Base-by-base conservation (phyloP, 2,329 filamentous ascomycete genomes). In the Fusarium tupiense region DNA sequence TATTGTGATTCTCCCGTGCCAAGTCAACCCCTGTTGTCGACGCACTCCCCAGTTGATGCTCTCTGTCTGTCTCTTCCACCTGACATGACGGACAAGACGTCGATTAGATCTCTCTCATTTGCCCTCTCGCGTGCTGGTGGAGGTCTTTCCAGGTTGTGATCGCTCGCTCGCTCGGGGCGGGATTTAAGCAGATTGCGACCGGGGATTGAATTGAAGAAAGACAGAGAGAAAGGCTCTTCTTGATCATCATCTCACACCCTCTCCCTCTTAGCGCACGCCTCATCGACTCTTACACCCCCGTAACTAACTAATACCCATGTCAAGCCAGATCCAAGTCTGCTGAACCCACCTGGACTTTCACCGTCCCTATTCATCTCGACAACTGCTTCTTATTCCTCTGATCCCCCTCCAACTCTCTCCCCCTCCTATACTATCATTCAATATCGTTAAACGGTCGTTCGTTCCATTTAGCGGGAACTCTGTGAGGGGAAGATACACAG, bases 21-120 rank as follows among this genome's bases (percentile, higher is more conserved):
- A 53, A 44, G 37, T 10, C 50, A 40, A 41, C n/a, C 52, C 56
- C 54, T 61, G 46, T 64, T 57, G 40, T 52, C 56, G 76, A 66
- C 76, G 74, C 75, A 74, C 71, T 75, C 74, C 67, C 78, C 73
- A 78, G 69, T 74, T 64, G 41, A 57, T 66, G 61, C 61, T 49
- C 31, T 43, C 26, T 26, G 4, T n/a, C 40, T 41, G 13, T 41
- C 11, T 38, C 35, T 58, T 44, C 58, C 53, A 60, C 57, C 66
- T 67, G 56, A 68, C 20, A 29, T 29, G 20, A 54, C 24, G 33
- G 56, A 64, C 24, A 54, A 54, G 24, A 54, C 35, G 58, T 71
- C 73, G 75, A 67, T 56, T 71, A 76, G 75, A 78, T 78, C 74
- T 76, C 70, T 78, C 70, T 76, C 70, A 78, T 78, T 78, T 77